phyloP scores from a whole-genome alignment of 1,139 yeast species.

The Citeromyces hawaiiensis region DNA sequence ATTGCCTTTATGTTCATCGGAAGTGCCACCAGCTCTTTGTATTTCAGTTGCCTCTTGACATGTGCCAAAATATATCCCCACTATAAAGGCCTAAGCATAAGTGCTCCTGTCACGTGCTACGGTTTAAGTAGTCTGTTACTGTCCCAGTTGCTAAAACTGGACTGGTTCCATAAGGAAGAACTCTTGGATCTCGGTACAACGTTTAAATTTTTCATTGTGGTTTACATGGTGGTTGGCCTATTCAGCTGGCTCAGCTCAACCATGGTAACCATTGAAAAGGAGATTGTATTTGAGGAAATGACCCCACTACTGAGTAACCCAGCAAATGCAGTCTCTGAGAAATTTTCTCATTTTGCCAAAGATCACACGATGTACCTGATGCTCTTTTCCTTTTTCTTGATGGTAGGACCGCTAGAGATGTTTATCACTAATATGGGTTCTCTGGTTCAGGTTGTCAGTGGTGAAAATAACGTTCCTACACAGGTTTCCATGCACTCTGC shows the following conservation, averaged over 20 bases:
- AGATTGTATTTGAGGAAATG: conserved; percentile 25
- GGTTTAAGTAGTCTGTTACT: conserved; percentile 67
- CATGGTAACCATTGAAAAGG: conserved; percentile 49
- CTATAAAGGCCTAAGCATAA: conserved; percentile 66
- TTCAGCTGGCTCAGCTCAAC: conserved; percentile 52
- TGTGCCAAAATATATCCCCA: conserved; percentile 77
- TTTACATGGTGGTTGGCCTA: conserved; percentile 43
- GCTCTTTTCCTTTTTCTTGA: conserved; percentile 46
- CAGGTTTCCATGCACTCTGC: conserved; percentile 43
- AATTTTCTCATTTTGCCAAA: conserved; percentile 35
- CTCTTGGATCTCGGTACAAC: conserved; percentile 35
- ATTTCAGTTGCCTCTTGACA: conserved; percentile 64
- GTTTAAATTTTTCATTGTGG: conserved; percentile 41
- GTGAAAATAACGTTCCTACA: conserved; percentile 20
- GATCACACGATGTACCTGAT: conserved; percentile 60
- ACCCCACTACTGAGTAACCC: conserved; percentile 13
- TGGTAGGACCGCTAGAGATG: conserved; percentile 81
- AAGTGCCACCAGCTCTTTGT: conserved; percentile 68
- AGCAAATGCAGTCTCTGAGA: conserved; percentile 24
- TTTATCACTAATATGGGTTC: conserved; percentile 72
- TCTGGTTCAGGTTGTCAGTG: conserved; percentile 25
- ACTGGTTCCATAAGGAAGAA: conserved; percentile 20
- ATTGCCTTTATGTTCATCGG: conserved; percentile 50
- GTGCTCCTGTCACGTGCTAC: conserved; percentile 78
- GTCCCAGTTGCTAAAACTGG: conserved; percentile 36